These are phyloP conservation scores for Daldinia bambusicola DNA, from an alignment of 495 filamentous ascomycete species.

Conservation along the genomic window DNA sequence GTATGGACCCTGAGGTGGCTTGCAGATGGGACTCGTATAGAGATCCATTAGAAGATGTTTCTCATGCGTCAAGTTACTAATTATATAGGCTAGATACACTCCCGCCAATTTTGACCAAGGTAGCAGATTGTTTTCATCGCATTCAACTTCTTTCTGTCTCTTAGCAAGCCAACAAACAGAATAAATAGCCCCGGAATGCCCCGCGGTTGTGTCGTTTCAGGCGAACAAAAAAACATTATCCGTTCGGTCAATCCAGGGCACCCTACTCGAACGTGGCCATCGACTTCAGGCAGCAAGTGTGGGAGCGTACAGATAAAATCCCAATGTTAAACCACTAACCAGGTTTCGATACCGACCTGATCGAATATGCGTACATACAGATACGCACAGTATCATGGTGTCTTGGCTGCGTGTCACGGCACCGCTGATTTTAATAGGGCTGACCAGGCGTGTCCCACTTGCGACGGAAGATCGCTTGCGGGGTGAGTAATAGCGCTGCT, in stretches of 20 bases:
- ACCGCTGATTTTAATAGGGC: constrained; percentile 41
- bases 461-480: constrained; percentile 35
- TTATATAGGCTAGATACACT: not conserved
- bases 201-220: constrained; percentile 13
- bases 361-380: constrained; percentile 19
- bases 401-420: constrained; percentile 42
- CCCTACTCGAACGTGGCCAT: constrained; percentile 7
- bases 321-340: constrained; percentile 25
- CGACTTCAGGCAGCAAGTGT: constrained; percentile 32
- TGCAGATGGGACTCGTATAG: too few species aligned
- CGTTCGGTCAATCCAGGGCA: constrained; percentile 3
- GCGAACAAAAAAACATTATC: constrained; percentile 4
- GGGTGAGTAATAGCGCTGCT: constrained; percentile 40
- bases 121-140: constrained; percentile 2
- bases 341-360: constrained; percentile 27
- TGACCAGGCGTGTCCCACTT: constrained; percentile 31
- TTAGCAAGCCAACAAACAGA: not conserved
- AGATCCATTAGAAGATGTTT: not conserved
- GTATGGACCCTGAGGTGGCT: too few species aligned
- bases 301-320: constrained; percentile 18
- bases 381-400: not conserved
- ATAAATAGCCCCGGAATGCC: too few species aligned
- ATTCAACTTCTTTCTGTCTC: constrained; percentile 1
- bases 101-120: constrained; percentile 19
- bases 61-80: constrained; percentile 1